phyloP scores from a whole-genome alignment of 257 asterid species.

The Penstemon davidsonii region DNA sequence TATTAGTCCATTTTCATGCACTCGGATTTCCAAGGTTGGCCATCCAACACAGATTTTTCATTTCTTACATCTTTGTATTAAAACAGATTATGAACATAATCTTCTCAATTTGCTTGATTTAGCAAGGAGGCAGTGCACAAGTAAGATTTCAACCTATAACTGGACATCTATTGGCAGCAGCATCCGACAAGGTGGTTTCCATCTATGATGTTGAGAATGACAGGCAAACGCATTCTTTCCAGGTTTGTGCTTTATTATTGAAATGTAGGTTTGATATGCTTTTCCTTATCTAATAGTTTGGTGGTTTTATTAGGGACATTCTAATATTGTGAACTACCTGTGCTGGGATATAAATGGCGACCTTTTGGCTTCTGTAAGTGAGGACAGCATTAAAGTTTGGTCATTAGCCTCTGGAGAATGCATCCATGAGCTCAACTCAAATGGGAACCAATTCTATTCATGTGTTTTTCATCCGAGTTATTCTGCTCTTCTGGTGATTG shows the following conservation, averaged over 20 bases:
- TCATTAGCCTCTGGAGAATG: slow-evolving; percentile 77
- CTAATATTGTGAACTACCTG: slow-evolving; percentile 78
- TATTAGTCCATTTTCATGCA: slow-evolving; percentile 60
- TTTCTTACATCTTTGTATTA: slow-evolving; percentile 1
- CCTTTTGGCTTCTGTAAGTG: slow-evolving; percentile 87
- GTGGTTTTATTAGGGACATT: slow-evolving; percentile 64
- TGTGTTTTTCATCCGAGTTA: slow-evolving; percentile 95
- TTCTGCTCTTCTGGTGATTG: slow-evolving; percentile 83
- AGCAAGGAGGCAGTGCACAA: slow-evolving; percentile 98
- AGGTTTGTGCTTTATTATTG: slow-evolving; percentile 47
- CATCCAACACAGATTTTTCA: background rate
- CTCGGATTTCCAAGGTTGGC: slow-evolving; percentile 74
- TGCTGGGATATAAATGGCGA: slow-evolving; percentile 95
- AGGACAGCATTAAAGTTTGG: slow-evolving; percentile 95
- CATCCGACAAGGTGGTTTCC: slow-evolving; percentile 85
- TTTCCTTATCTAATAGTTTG: slow-evolving; percentile 15
- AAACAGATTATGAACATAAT: slow-evolving; percentile 9
- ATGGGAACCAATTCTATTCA: slow-evolving; percentile 78
- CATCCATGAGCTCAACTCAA: slow-evolving; percentile 79
- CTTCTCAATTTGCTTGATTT: slow-evolving; percentile 21
- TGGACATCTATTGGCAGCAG: slow-evolving; percentile 90
- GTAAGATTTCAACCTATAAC: slow-evolving; percentile 91
- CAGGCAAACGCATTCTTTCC: slow-evolving; percentile 81
- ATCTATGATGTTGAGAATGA: slow-evolving; percentile 88
- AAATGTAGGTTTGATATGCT: background rate